These are phyloP conservation scores for Phoenix dactylifera DNA, from an alignment of 176 grass and related monocot species.

Conservation along the genomic window DNA sequence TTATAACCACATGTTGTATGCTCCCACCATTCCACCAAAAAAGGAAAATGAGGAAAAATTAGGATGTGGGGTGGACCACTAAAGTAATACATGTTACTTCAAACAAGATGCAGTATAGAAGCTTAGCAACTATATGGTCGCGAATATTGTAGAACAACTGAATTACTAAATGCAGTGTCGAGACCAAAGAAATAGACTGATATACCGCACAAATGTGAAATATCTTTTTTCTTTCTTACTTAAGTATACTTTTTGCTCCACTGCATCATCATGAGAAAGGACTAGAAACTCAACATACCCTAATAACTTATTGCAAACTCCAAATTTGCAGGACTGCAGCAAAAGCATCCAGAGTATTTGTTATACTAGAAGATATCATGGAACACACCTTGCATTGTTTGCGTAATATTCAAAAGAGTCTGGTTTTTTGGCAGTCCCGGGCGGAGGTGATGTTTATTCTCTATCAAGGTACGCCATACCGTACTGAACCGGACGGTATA, in stretches of 20 bases:
- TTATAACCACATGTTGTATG: too few relatives aligned
- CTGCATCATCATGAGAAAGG: not conserved
- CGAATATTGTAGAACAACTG: too few relatives aligned
- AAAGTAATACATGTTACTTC: too few relatives aligned
- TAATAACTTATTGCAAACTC: conserved; percentile 6
- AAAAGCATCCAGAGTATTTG: conserved; percentile 44
- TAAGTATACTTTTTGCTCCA: not conserved
- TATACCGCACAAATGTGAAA: not conserved
- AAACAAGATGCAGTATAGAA: too few relatives aligned
- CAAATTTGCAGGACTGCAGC: conserved; percentile 37
- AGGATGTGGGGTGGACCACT: too few relatives aligned
- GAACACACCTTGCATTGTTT: conserved; percentile 46
- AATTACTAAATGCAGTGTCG: too few relatives aligned
- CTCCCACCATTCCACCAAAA: too few relatives aligned
- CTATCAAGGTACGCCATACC: too few relatives aligned
- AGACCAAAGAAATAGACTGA: too few relatives aligned
- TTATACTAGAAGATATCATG: conserved; percentile 70
- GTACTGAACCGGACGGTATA: too few relatives aligned
- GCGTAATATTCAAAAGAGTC: conserved; percentile 79
- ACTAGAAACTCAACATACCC: not conserved
- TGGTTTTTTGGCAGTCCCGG: conserved; percentile 69
- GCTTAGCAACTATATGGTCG: too few relatives aligned
- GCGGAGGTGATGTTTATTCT: conserved; percentile 46
- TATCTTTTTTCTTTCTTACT: not conserved
- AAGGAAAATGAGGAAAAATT: too few relatives aligned